Percentiles rank a stretch among this genome's conserved stretches.
Evolutionary conservation across 257 asterid species (phyloP).

Genomic region (Penstemon barbatus): DNA sequence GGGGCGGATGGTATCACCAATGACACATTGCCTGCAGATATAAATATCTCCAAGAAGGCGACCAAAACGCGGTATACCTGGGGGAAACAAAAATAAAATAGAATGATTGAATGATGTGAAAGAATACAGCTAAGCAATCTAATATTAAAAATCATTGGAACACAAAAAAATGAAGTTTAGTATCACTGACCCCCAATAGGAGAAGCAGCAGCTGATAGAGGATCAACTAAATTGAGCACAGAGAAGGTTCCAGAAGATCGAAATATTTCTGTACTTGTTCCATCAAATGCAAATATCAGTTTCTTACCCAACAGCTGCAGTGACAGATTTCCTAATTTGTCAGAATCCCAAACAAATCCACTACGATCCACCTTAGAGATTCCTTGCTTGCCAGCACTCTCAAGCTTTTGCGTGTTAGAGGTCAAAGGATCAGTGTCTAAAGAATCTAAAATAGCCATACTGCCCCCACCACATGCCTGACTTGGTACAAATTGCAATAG

Average conservation of each 20-base stretch:
- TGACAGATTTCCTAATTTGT: slow-evolving; percentile 77
- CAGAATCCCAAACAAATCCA: slow-evolving; percentile 97
- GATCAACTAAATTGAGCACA: slow-evolving; percentile 97
- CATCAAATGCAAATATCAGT: slow-evolving; percentile 96
- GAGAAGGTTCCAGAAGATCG: slow-evolving; percentile 86
- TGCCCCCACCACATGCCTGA: slow-evolving; percentile 99
- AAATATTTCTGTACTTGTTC: slow-evolving; percentile 83
- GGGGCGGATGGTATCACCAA: slow-evolving; percentile 90
- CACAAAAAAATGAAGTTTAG: slow-evolving; percentile 16
- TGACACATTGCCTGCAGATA: slow-evolving; percentile 87
- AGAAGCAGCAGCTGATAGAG: slow-evolving; percentile 98
- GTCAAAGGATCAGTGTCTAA: slow-evolving; percentile 77
- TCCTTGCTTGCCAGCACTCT: slow-evolving; percentile 69
- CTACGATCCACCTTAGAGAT: slow-evolving; percentile 76
- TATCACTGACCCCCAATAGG: slow-evolving; percentile 89
- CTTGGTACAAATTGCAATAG: slow-evolving; percentile 88
- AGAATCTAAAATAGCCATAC: slow-evolving; percentile 98
- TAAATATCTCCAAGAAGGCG: slow-evolving; percentile 86
- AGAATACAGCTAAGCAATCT: slow-evolving; percentile 1
- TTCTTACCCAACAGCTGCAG: slow-evolving; percentile 90
- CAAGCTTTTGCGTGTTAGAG: slow-evolving; percentile 69
- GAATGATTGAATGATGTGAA: slow-evolving; percentile 21
- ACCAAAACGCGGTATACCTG: slow-evolving; percentile 99
- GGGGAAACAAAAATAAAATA: slow-evolving; percentile 29
- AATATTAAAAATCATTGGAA: not conserved